A percentile compares a stretch with the other conserved stretches of the same genome.
These are phyloP conservation scores for Dillenia turbinata DNA, from an alignment of 164 flowering plant genomes.

Conservation along the genomic window DNA sequence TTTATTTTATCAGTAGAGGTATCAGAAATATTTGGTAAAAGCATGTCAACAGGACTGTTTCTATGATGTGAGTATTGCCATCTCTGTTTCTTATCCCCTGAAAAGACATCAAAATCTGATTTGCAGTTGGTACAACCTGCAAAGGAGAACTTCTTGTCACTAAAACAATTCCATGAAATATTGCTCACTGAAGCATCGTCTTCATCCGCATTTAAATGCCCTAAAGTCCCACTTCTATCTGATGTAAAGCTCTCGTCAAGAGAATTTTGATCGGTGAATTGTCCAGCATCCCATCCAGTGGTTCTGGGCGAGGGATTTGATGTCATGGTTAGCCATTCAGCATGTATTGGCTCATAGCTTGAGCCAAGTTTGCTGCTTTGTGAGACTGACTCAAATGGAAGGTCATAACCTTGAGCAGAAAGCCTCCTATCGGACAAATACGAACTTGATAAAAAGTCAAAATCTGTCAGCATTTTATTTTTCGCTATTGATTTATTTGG, in stretches of 20 bases:
- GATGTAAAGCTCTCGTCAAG: constrained; percentile 16
- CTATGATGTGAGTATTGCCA: constrained; percentile 6
- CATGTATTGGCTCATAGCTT: constrained; percentile 9
- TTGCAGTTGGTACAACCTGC: constrained; percentile 14
- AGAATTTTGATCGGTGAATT: constrained; percentile 10
- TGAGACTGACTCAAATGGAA: constrained; percentile 14
- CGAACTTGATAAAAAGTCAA: constrained; percentile 17
- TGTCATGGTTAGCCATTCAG: constrained; percentile 19
- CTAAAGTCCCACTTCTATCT: constrained; percentile 8
- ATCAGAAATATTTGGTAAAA: constrained; percentile 15
- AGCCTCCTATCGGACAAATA: constrained; percentile 10
- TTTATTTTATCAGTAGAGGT: constrained; percentile 19
- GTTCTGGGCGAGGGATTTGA: constrained; percentile 15
- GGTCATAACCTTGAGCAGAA: constrained; percentile 16
- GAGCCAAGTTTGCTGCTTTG: constrained; percentile 11
- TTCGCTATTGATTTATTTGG: constrained; percentile 9
- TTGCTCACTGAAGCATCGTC: constrained; percentile 13
- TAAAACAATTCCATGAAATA: constrained; percentile 14
- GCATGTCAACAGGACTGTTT: constrained; percentile 7
- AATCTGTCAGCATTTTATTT: constrained; percentile 13
- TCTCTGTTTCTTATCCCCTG: constrained; percentile 13
- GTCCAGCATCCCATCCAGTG: constrained; percentile 16
- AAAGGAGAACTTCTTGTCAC: constrained; percentile 15
- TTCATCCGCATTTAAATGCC: constrained; percentile 14
- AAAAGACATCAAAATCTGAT: constrained; percentile 12